Percentiles rank a stretch among this genome's conserved stretches.
phyloP scores from a whole-genome alignment of 2,329 filamentous ascomycete genomes.

The Clathrospora elynae region DNA sequence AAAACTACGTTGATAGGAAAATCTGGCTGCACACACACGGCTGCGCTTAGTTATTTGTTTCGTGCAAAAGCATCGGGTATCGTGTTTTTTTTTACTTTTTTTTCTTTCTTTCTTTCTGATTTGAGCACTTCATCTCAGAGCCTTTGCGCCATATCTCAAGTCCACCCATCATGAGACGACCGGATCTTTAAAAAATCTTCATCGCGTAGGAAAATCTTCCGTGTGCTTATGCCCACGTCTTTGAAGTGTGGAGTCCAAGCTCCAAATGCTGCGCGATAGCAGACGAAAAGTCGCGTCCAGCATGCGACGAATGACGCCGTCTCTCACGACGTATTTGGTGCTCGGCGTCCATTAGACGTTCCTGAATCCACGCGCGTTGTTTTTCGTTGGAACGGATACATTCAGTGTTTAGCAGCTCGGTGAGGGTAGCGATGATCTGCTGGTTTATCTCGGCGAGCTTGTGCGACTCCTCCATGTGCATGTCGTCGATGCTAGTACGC shows the following conservation, averaged over 20 bases:
- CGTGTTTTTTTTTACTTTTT: no score
- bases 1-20: no score
- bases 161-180: constrained; percentile 5
- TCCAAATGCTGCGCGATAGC: constrained; percentile 46
- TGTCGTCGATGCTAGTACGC: constrained; percentile 32
- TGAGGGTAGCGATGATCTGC: constrained; percentile 60
- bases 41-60: no score
- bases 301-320: constrained; percentile 45
- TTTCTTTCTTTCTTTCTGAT: constrained; percentile 39
- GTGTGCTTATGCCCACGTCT: constrained; percentile 32
- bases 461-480: constrained; percentile 51
- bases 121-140: constrained; percentile 42
- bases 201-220: neutral
- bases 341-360: constrained; percentile 60
- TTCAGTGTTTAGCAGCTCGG: constrained; percentile 60
- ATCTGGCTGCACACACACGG: no score
- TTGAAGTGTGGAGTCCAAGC: constrained; percentile 33
- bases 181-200: constrained; percentile 7
- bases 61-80: no score
- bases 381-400: constrained; percentile 54
- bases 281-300: constrained; percentile 43
- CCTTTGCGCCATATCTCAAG: constrained; percentile 22
- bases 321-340: constrained; percentile 54
- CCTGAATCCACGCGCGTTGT: constrained; percentile 57
- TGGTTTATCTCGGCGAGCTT: constrained; percentile 57